A percentile compares a stretch with the other conserved stretches of the same genome.
Evolutionary conservation across 2,329 filamentous ascomycete species (phyloP).

Genomic region (Phialophora tarda): DNA sequence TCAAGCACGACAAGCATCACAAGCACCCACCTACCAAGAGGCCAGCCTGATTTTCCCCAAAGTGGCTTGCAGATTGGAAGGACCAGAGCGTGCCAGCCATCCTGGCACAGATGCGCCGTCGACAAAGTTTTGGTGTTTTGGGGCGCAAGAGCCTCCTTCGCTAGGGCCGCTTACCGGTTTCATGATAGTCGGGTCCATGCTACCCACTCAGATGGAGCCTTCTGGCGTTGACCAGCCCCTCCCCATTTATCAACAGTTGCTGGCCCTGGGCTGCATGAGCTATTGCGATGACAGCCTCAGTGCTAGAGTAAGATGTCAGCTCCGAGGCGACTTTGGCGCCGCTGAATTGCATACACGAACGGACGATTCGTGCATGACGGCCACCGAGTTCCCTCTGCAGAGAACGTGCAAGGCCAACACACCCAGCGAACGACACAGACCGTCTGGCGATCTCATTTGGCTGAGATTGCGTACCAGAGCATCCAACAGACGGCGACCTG

Average conservation of each 20-base stretch:
- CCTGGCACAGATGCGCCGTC: conserved; percentile 24
- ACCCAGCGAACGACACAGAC: not conserved
- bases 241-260: conserved; percentile 19
- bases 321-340: not conserved
- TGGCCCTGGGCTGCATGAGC: conserved; percentile 14
- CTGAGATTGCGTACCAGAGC: conserved; percentile 17
- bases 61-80: conserved; percentile 25
- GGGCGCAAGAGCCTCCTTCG: conserved; percentile 32
- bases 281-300: conserved; percentile 13
- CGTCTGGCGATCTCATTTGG: conserved; percentile 18
- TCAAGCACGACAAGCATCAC: conserved; percentile 23
- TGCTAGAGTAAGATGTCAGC: conserved; percentile 25
- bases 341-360: conserved; percentile 14
- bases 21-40: conserved; percentile 3
- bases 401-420: not conserved
- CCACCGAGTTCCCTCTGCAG: not conserved
- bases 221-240: conserved; percentile 13
- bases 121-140: conserved; percentile 22
- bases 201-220: conserved; percentile 25
- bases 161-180: conserved; percentile 27
- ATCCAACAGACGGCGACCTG: conserved; percentile 3
- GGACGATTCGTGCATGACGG: conserved; percentile 9
- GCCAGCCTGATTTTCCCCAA: conserved; percentile 18
- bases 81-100: conserved; percentile 30
- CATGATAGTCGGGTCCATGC: conserved; percentile 22